Evolutionary conservation across 495 filamentous ascomycete genomes (phyloP).

Genomic region (Tuber umbilicatum): DNA sequence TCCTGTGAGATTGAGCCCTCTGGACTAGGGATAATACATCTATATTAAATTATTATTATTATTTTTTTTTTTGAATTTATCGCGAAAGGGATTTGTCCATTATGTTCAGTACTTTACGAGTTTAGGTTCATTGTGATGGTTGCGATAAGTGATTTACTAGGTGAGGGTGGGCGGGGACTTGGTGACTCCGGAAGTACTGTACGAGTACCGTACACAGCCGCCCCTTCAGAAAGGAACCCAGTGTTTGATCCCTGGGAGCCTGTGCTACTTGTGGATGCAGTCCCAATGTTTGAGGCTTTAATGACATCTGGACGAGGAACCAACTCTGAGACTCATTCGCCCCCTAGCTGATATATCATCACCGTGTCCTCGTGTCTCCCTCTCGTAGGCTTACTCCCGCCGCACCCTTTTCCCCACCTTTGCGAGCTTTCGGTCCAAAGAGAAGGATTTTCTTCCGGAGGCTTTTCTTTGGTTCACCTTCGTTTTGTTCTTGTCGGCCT

Average conservation of each 20-base stretch:
- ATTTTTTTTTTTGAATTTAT: background rate
- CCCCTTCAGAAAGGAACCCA: background rate
- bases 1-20: background rate
- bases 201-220: background rate
- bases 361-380: background rate
- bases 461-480: background rate
- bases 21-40: background rate
- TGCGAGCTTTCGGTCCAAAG: background rate
- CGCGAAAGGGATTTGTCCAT: background rate
- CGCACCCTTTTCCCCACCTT: background rate
- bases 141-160: background rate
- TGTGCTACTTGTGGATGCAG: background rate
- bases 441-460: background rate
- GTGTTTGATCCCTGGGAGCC: background rate
- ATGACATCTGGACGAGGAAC: background rate
- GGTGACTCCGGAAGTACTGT: background rate
- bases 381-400: background rate
- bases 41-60: too few species aligned
- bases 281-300: background rate
- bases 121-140: background rate
- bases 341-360: background rate
- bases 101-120: background rate
- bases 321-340: background rate
- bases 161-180: background rate
- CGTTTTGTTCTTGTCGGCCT: background rate